A percentile compares a stretch with the other conserved stretches of the same genome.
Evolutionary conservation across 1,139 yeast species (phyloP).

Genomic region (Candida sp.): DNA sequence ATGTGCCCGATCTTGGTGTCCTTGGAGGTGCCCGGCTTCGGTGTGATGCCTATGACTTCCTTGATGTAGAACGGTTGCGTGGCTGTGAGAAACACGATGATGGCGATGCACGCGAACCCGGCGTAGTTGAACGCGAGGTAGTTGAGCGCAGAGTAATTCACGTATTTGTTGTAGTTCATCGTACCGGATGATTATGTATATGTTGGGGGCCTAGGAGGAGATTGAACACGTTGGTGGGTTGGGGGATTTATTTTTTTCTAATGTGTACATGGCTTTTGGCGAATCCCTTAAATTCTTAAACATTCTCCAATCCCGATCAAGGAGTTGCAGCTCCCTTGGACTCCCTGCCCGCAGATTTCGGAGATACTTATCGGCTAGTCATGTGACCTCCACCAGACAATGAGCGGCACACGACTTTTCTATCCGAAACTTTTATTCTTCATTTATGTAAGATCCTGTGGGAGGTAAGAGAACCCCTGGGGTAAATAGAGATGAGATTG

Average conservation of each 20-base stretch:
- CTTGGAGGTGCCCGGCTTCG: conserved; percentile 10
- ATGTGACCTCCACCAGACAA: no score
- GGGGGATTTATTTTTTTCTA: background rate
- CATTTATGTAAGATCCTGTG: no score
- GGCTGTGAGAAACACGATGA: conserved; percentile 68
- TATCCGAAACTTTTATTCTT: no score
- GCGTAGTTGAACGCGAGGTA: conserved; percentile 29
- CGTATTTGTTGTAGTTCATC: conserved; percentile 6
- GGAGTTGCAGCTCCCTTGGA: no score
- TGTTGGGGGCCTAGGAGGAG: background rate
- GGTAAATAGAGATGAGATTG: no score
- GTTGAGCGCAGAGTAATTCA: conserved; percentile 20
- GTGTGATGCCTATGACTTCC: conserved; percentile 52
- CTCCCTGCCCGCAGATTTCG: no score
- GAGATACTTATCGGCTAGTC: no score
- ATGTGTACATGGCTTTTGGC: no score
- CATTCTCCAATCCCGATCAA: no score
- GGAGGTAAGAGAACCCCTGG: no score
- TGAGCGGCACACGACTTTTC: no score
- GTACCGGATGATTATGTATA: background rate
- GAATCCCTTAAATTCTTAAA: no score
- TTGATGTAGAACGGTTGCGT: conserved; percentile 71
- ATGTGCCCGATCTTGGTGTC: conserved; percentile 53
- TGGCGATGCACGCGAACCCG: conserved; percentile 58
- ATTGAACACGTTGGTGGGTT: background rate